A percentile compares a stretch with the other conserved stretches of the same genome.
Conservation (phyloP, 140 eudicot genomes). For the Cichorium intybus region DNA sequence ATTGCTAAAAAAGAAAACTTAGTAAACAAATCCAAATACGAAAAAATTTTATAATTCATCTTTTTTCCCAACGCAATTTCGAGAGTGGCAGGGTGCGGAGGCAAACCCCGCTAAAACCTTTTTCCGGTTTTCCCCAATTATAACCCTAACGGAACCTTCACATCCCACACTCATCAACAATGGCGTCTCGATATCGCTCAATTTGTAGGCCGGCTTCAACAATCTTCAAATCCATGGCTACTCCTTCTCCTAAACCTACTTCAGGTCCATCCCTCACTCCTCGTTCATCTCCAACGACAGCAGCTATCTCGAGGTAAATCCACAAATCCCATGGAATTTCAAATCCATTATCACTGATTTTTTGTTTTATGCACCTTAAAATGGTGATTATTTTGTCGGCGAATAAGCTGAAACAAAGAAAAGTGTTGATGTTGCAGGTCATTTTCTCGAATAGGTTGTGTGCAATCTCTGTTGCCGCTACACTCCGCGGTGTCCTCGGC, state of each 20-base stretch:
- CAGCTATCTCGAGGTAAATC: conserved; percentile 43
- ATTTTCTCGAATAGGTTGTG: conserved; percentile 60
- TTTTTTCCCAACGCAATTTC: too few species aligned
- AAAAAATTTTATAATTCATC: too few species aligned
- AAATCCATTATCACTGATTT: background rate
- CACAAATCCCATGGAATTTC: background rate
- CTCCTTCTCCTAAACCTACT: conserved; percentile 45
- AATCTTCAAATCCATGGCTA: conserved; percentile 60
- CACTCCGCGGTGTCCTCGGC: conserved; percentile 85
- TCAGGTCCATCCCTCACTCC: conserved; percentile 40
- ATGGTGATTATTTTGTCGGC: background rate
- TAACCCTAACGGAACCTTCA: conserved; percentile 37
- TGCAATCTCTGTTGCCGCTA: conserved; percentile 79
- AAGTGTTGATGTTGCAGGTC: conserved; percentile 47
- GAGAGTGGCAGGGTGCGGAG: too few species aligned
- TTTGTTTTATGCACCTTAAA: background rate
- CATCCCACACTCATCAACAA: conserved; percentile 23
- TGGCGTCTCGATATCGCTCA: conserved; percentile 83
- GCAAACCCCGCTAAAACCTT: conserved; percentile 16
- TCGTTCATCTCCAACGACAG: conserved; percentile 44
- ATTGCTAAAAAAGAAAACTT: too few species aligned
- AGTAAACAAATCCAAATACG: too few species aligned
- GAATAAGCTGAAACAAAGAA: background rate
- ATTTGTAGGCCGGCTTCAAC: conserved; percentile 60
- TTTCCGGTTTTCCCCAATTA: background rate